Conservation (phyloP, 768 basidiomycete genomes). For the Panaeolus cyanescens region DNA sequence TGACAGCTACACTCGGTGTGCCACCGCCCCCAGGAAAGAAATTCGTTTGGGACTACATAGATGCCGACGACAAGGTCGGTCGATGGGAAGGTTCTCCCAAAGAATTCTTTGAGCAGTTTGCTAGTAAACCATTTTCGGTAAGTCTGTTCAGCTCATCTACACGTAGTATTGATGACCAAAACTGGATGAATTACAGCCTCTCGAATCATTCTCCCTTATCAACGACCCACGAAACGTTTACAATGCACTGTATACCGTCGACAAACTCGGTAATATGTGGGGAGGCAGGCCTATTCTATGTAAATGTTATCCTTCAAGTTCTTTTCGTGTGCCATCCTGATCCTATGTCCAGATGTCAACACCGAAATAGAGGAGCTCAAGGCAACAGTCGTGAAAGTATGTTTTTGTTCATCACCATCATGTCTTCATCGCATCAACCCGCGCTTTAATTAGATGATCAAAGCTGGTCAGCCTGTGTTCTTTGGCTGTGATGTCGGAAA, state of each 20-base stretch:
- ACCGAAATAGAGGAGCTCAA: conserved; percentile 84
- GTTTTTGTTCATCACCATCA: conserved; percentile 8
- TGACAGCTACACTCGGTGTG: conserved; percentile 85
- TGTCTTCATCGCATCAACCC: neutral
- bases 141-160: neutral
- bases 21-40: conserved; percentile 72
- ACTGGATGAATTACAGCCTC: conserved; percentile 49
- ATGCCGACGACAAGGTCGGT: conserved; percentile 71
- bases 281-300: conserved; percentile 83
- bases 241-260: conserved; percentile 84
- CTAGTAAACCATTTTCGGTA: conserved; percentile 56
- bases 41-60: conserved; percentile 90
- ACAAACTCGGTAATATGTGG: conserved; percentile 92
- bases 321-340: neutral
- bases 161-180: conserved; percentile 4
- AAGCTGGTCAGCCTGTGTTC: conserved; percentile 88
- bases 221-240: conserved; percentile 91
- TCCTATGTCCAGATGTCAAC: conserved; percentile 70
- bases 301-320: conserved; percentile 38
- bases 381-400: conserved; percentile 71
- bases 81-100: conserved; percentile 80
- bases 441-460: conserved; percentile 56
- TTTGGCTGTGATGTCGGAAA: conserved; percentile 97
- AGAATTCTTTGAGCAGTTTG: conserved; percentile 76
- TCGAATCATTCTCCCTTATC: conserved; percentile 88